A percentile compares a stretch with the other conserved stretches of the same genome.
phyloP scores from a whole-genome alignment of 2,329 filamentous ascomycete genomes.

The Xylaria multiplex region DNA sequence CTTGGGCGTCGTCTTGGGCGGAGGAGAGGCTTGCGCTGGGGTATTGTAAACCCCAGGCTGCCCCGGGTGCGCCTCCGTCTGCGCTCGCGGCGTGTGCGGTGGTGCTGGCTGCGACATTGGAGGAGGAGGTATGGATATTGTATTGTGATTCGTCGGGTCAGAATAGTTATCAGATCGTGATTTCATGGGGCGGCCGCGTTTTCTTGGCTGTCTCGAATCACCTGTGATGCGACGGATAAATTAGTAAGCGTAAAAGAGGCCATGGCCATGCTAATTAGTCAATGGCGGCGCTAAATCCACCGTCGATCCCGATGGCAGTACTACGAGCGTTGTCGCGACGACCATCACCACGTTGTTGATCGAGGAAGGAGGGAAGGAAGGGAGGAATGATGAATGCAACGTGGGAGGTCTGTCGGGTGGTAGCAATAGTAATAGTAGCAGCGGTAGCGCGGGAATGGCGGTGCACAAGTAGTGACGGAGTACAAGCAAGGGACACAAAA shows the following conservation, averaged over 20 bases:
- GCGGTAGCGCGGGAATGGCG: not conserved
- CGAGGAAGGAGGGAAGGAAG: not conserved
- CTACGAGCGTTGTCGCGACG: constrained; percentile 3
- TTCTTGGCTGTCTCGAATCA: constrained; percentile 62
- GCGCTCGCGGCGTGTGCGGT: constrained; percentile 66
- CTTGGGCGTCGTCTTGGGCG: constrained; percentile 84
- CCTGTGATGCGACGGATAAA: constrained; percentile 50
- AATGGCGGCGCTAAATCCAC: not conserved
- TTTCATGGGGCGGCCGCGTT: constrained; percentile 72
- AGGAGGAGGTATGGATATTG: constrained; percentile 60
- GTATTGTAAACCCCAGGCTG: constrained; percentile 53
- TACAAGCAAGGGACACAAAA: constrained; percentile 46
- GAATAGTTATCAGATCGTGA: constrained; percentile 62
- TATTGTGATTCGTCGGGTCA: constrained; percentile 65
- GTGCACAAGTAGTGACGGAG: constrained; percentile 13
- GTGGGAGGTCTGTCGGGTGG: not conserved
- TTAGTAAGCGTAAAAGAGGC: constrained; percentile 39
- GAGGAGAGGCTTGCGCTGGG: constrained; percentile 69
- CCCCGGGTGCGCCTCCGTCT: constrained; percentile 57
- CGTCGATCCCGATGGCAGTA: not conserved
- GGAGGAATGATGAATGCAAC: constrained; percentile 3
- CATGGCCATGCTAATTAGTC: constrained; percentile 10
- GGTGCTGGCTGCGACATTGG: constrained; percentile 54
- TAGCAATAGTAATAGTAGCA: not conserved
- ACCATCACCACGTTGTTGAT: not conserved